Evolutionary conservation across 805 yeast genomes (phyloP).

Genomic region (Metschnikowia continentalis): DNA sequence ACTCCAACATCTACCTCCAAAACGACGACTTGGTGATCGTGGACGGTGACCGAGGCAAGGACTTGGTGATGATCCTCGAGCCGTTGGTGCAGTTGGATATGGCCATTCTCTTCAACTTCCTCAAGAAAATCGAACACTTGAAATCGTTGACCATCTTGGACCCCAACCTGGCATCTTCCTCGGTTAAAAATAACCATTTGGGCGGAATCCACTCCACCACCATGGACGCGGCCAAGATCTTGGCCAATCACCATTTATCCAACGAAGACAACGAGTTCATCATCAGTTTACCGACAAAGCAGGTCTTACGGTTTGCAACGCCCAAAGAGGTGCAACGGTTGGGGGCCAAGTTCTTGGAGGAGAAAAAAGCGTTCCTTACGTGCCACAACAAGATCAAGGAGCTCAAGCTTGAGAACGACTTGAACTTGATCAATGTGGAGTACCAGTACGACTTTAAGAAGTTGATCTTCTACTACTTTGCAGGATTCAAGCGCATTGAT

Average conservation of each 20-base stretch:
- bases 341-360: slow-evolving; percentile 63
- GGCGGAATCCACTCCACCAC: slow-evolving; percentile 39
- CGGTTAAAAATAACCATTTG: slow-evolving; percentile 21
- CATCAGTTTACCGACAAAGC: slow-evolving; percentile 69
- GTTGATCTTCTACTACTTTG: slow-evolving; percentile 43
- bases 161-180: slow-evolving; percentile 17
- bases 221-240: slow-evolving; percentile 32
- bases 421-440: slow-evolving; percentile 44
- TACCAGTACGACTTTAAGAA: slow-evolving; percentile 44
- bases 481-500: slow-evolving; percentile 43
- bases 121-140: slow-evolving; percentile 69
- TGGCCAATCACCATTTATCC: slow-evolving; percentile 27
- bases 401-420: slow-evolving; percentile 42
- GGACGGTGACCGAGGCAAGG: slow-evolving; percentile 84
- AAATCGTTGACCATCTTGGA: slow-evolving; percentile 44
- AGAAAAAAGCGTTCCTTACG: slow-evolving; percentile 64
- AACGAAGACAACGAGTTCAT: slow-evolving; percentile 59
- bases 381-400: slow-evolving; percentile 48
- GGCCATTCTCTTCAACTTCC: slow-evolving; percentile 68
- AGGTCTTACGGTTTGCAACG: slow-evolving; percentile 71
- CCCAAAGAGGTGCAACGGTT: slow-evolving; percentile 63
- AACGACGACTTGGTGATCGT: slow-evolving; percentile 67
- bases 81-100: slow-evolving; percentile 58
- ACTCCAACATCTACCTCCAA: slow-evolving; percentile 55
- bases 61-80: slow-evolving; percentile 66